These are phyloP conservation scores for Hippophae gyantsensis DNA, from an alignment of 306 rosid species.

Conservation along the genomic window DNA sequence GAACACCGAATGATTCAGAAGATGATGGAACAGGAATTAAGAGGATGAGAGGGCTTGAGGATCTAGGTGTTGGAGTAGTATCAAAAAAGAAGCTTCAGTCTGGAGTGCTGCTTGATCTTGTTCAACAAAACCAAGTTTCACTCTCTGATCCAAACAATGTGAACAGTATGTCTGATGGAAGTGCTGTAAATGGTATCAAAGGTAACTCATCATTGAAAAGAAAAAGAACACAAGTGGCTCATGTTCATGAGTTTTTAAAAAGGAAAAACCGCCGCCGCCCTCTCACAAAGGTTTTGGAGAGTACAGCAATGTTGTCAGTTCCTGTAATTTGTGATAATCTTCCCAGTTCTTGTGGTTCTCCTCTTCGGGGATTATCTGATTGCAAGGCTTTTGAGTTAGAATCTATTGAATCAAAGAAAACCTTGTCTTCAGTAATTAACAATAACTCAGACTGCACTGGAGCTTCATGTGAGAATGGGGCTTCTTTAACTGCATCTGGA, in stretches of 20 bases:
- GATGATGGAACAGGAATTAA: constrained; percentile 91
- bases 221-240: constrained; percentile 69
- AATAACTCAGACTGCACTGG: constrained; percentile 33
- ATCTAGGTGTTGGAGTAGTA: constrained; percentile 57
- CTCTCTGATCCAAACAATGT: constrained; percentile 33
- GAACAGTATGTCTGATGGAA: constrained; percentile 47
- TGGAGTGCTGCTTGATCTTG: constrained; percentile 42
- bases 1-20: constrained; percentile 93
- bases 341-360: constrained; percentile 50
- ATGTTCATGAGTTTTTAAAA: constrained; percentile 54
- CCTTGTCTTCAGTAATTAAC: constrained; percentile 21
- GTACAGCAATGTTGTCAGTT: constrained; percentile 73
- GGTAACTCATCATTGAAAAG: constrained; percentile 45
- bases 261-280: constrained; percentile 67
- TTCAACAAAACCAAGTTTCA: constrained; percentile 51
- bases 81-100: constrained; percentile 50
- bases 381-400: constrained; percentile 44
- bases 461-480: constrained; percentile 50
- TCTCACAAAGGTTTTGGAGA: constrained; percentile 81
- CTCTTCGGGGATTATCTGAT: constrained; percentile 40
- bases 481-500: constrained; percentile 35
- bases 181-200: constrained; percentile 45
- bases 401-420: constrained; percentile 43
- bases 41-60: constrained; percentile 93
- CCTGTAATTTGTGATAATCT: constrained; percentile 58